Evolutionary conservation across 441 rosid species (phyloP).

Genomic region (Melastoma candidum): DNA sequence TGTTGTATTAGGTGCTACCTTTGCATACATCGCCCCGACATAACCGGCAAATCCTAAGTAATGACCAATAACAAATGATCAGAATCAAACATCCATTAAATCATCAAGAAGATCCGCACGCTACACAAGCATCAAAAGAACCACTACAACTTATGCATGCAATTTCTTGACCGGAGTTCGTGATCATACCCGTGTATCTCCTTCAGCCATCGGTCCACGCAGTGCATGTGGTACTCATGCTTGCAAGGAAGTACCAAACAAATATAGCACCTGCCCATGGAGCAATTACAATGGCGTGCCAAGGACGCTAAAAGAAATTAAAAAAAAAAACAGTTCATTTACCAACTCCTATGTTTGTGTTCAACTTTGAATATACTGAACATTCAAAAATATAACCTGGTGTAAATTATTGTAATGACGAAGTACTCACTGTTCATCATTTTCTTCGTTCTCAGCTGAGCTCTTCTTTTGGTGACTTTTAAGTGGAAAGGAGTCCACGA

Average conservation of each 20-base stretch:
- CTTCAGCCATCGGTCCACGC: conserved; percentile 78
- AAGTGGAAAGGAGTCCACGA: conserved; percentile 57
- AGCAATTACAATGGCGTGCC: no score
- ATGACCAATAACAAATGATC: background rate
- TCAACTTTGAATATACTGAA: no score
- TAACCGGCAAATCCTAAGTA: conserved; percentile 53
- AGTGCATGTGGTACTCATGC: conserved; percentile 65
- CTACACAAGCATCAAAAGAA: no score
- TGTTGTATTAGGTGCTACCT: conserved; percentile 13
- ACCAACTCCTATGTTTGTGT: no score
- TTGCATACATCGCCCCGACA: conserved; percentile 59
- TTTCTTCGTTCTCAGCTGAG: conserved; percentile 21
- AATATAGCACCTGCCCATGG: conserved; percentile 44
- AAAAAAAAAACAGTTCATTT: no score
- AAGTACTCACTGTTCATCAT: conserved; percentile 45
- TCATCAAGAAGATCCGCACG: no score
- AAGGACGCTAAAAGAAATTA: no score
- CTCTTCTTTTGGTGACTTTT: conserved; percentile 37
- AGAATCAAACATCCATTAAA: background rate
- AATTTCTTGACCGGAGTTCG: no score
- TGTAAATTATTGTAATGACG: background rate
- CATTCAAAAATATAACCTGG: no score
- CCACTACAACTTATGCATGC: no score
- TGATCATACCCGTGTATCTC: conserved; percentile 58
- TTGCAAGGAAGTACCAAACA: conserved; percentile 72